Evolutionary conservation across 169 alveolate genomes (phyloP), one percentile per base, ranked within the genome.

Genomic region (Babesia gibsoni): DNA sequence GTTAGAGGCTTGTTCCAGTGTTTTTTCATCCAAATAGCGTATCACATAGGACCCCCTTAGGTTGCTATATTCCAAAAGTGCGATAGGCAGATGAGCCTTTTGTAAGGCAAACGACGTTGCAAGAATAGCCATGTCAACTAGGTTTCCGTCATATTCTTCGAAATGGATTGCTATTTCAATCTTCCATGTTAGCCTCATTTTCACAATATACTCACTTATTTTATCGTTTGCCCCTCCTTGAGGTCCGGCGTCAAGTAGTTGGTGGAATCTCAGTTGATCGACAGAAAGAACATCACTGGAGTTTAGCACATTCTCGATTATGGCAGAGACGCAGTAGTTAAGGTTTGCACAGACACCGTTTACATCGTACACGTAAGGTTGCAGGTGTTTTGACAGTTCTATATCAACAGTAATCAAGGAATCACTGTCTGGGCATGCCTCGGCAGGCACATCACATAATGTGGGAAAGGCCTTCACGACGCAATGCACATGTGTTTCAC

Each of bases 91-190:
- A 7, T 23, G 22, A 4, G 82, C 54, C 27, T 57, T 50, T 27
- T 52, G 18, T 35, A 78, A 32, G 9, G 82, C 74, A 45, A 36
- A 53, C 23, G 74, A n/a, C 12, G 69, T 23, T 14, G 74, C 66
- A 42, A 78, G 30, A n/a, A 67, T 61, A 9, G 68, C 56, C 43
- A 46, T 22, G 52, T 78, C 87, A 37, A 67, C 32, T 0, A 66
- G 41, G 59, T 78, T 78, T 37, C 87, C 87, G 30, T 78, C 87
- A 37, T 78, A 78, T n/a, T 66, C 81, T 29, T 78, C 87, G 46
- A 73, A 78, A 9, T 29, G 10, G 20, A 78, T 30, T 0, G n/a
- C 20, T 9, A 78, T n/a, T 20, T 68, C 67, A 42, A 78, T 33
- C 42, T 66, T 67, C 87, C 87, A 78, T 9, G 58, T 37, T 29